Evolutionary conservation across 176 grass and related monocot genomes (phyloP).

Genomic region (Aegilops sharonensis): DNA sequence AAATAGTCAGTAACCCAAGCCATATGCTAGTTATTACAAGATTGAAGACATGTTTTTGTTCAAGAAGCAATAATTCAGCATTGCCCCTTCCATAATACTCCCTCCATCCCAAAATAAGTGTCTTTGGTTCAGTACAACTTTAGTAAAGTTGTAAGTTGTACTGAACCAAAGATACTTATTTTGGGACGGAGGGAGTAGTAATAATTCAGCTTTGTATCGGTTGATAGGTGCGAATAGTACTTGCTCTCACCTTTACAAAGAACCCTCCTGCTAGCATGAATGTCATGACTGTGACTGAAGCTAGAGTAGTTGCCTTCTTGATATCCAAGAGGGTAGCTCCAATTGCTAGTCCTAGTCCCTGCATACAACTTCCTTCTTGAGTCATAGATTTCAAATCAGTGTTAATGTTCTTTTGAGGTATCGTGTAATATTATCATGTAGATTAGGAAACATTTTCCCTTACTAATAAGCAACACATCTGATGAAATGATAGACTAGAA

Average conservation of each 20-base stretch:
- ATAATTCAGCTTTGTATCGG: not conserved
- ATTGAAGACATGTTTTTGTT: not conserved
- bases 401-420: not conserved
- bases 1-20: not conserved
- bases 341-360: constrained; percentile 88
- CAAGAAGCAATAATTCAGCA: not conserved
- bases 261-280: constrained; percentile 99
- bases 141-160: too few species aligned
- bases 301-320: constrained; percentile 98
- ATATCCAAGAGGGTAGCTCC: constrained; percentile 85
- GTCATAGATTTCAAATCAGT: not conserved
- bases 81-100: not conserved
- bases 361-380: constrained; percentile 17
- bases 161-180: too few species aligned
- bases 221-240: not conserved
- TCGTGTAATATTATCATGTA: not conserved
- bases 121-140: too few species aligned
- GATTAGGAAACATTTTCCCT: not conserved
- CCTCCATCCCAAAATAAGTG: too few species aligned
- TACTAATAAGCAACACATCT: not conserved
- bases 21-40: not conserved
- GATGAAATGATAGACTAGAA: not conserved
- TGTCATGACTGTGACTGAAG: constrained; percentile 98
- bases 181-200: not conserved
- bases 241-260: constrained; percentile 80